A percentile compares a stretch with the other conserved stretches of the same genome.
These are phyloP conservation scores for Fraxinus anomala DNA, from an alignment of 257 asterid species.

Conservation along the genomic window DNA sequence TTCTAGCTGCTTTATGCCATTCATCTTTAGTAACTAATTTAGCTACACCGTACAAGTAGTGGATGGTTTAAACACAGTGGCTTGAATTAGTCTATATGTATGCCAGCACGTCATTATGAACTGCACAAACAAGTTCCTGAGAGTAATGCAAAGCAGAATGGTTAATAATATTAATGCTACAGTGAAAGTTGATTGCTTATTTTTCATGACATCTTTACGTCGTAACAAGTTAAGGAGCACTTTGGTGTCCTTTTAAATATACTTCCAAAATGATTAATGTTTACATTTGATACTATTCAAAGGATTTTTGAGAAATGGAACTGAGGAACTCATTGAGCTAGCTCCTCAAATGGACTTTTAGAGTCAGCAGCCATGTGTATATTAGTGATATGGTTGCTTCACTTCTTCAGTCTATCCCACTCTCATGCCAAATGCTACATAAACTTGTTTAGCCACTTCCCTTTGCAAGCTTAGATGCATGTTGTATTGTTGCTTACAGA, in stretches of 20 bases:
- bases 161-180: neutral
- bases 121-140: neutral
- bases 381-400: neutral
- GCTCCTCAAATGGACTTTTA: neutral
- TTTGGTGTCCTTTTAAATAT: neutral
- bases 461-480: neutral
- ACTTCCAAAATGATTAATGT: neutral
- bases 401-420: neutral
- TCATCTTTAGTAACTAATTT: neutral
- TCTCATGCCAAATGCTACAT: neutral
- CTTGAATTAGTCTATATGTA: neutral
- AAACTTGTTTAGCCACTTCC: neutral
- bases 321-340: neutral
- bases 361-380: neutral
- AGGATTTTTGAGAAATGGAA: neutral
- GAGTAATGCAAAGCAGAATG: neutral
- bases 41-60: neutral
- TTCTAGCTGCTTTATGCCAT: neutral
- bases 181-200: neutral
- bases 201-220: neutral
- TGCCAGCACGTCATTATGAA: neutral
- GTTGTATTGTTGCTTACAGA: neutral
- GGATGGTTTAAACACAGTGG: neutral
- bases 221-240: neutral
- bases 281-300: neutral